Evolutionary conservation across 345 rosid genomes (phyloP), one percentile per base, ranked within the genome.

Genomic region (Kernera saxatilis): DNA sequence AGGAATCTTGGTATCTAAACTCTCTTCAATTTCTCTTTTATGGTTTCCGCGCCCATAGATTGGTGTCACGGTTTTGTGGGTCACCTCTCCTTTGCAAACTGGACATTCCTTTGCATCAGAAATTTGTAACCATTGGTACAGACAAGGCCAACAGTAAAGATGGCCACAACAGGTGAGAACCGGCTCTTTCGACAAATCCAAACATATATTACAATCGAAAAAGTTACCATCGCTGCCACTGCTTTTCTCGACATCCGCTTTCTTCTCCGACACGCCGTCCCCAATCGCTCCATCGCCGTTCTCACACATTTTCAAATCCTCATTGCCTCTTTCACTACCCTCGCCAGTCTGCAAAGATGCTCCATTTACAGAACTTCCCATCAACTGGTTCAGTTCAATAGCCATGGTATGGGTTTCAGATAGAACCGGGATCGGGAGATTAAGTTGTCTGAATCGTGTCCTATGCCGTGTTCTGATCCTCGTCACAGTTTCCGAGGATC

Each of bases 131-230:
- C 92, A 88, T 45, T 80, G 87, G 78, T 84, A 87, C 11, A 91
- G 79, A 82, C 99, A 94, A 21, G 95, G 82, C 99, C 99, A 94
- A 69, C 99, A 94, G 79, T 86, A 94, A 51, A 94, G 81, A 75
- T 94, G 99, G 50, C 99, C 97, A 56, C 99, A 94, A 64, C 91
- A 88, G 2, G 99, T 89, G 17, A 94, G 89, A 22, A 94, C 97
- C 5, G 99, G 97, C 37, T 94, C 97, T 53, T 77, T 83, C 0
- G 93, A 89, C 76, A 87, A 67, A 51, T 94, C 96, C 43, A 94
- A 79, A 76, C 99, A 94, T 37, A 94, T 85, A 73, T 88, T 88
- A 80, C 95, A 91, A 55, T 87, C 88, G 11, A 88, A 88, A 69
- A 85, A 93, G 71, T 94, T 84, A 73, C 94, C 91, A 9, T 89